phyloP scores from a whole-genome alignment of 2,329 filamentous ascomycete genomes.

The Colletotrichum nymphaeae region DNA sequence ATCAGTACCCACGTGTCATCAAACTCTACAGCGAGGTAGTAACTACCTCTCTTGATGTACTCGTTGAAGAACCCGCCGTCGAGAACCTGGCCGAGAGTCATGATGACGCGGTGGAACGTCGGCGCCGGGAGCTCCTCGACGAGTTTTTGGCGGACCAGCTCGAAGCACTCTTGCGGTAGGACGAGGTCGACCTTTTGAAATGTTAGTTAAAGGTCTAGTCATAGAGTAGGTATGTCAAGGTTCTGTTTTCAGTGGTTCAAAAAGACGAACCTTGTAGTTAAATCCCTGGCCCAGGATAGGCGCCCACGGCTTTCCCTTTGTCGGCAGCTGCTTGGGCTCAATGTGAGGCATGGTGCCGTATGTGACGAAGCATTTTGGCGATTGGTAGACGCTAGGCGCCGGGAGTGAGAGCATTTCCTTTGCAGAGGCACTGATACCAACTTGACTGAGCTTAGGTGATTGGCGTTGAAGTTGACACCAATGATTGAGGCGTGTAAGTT shows the following conservation, averaged over 20 bases:
- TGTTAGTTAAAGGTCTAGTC: background rate
- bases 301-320: constrained; percentile 81
- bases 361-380: constrained; percentile 79
- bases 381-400: constrained; percentile 60
- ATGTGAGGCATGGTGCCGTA: constrained; percentile 76
- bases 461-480: background rate
- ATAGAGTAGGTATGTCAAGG: background rate
- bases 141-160: constrained; percentile 65
- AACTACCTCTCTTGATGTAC: constrained; percentile 82
- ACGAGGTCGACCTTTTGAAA: constrained; percentile 71
- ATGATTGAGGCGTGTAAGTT: background rate
- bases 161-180: constrained; percentile 73
- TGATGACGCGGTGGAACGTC: constrained; percentile 74
- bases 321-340: constrained; percentile 76
- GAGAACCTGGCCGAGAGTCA: constrained; percentile 79
- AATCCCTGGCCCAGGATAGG: constrained; percentile 74
- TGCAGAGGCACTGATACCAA: no score
- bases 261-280: constrained; percentile 69
- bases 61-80: constrained; percentile 82
- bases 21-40: background rate
- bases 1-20: background rate
- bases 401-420: constrained; percentile 55
- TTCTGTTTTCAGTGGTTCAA: no score
- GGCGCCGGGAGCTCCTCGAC: constrained; percentile 49
- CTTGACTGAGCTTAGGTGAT: no score